A percentile compares a stretch with the other conserved stretches of the same genome.
Conservation (phyloP, 2,329 filamentous ascomycete species). For the Simplicillium aogashimaense region DNA sequence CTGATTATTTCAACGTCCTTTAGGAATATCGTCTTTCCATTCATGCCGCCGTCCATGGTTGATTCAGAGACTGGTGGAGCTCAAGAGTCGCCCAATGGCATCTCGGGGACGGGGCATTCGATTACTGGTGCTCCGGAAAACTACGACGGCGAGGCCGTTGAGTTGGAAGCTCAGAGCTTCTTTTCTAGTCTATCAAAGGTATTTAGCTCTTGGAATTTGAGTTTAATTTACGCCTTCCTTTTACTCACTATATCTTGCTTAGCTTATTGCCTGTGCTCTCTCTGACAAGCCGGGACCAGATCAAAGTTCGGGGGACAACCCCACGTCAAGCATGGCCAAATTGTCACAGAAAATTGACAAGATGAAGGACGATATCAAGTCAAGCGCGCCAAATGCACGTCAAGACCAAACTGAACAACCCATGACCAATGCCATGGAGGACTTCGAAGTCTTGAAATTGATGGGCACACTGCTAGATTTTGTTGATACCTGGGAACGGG, state of each 20-base stretch:
- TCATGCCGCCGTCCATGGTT: conserved; percentile 66
- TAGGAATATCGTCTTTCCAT: conserved; percentile 60
- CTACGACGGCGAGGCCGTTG: conserved; percentile 72
- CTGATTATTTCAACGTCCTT: conserved; percentile 57
- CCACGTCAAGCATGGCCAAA: conserved; percentile 34
- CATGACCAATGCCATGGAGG: conserved; percentile 68
- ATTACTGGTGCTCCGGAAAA: conserved; percentile 76
- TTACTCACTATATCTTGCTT: not conserved
- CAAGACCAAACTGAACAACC: conserved; percentile 73
- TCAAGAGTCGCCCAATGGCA: conserved; percentile 66
- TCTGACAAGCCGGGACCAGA: conserved; percentile 21
- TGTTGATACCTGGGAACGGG: conserved; percentile 39
- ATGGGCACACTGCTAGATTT: conserved; percentile 48
- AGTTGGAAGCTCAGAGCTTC: conserved; percentile 74
- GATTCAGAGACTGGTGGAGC: conserved; percentile 60
- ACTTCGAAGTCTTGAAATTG: conserved; percentile 56
- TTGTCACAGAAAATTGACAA: conserved; percentile 16
- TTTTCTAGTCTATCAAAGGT: conserved; percentile 53
- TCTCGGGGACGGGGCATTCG: conserved; percentile 66
- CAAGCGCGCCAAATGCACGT: conserved; percentile 32
- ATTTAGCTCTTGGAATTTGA: conserved; percentile 21
- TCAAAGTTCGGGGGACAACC: conserved; percentile 25
- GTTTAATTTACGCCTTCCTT: too few relatives aligned
- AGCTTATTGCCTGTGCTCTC: not conserved
- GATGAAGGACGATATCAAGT: conserved; percentile 25